These are phyloP conservation scores for Cavenderia fasciculata DNA, from an alignment of 78 protist species.

Conservation along the genomic window DNA sequence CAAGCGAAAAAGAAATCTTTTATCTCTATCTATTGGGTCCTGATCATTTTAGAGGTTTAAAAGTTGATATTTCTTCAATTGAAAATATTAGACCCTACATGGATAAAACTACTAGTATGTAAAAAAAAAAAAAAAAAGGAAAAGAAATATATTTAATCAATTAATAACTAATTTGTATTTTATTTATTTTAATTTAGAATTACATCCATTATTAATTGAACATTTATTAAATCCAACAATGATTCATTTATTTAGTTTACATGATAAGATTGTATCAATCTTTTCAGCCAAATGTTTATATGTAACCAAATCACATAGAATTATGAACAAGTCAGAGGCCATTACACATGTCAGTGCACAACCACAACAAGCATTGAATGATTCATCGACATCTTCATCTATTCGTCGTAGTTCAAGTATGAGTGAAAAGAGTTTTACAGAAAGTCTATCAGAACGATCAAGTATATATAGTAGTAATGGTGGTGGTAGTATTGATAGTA, in stretches of 20 bases:
- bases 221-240: slow-evolving; percentile 39
- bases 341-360: slow-evolving; percentile 57
- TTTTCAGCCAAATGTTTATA: slow-evolving; percentile 55
- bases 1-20: slow-evolving; percentile 58
- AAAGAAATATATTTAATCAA: too few species aligned
- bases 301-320: slow-evolving; percentile 55
- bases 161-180: too few species aligned
- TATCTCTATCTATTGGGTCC: slow-evolving; percentile 71
- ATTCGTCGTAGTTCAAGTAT: too few species aligned
- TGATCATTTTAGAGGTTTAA: slow-evolving; percentile 52
- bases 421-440: too few species aligned
- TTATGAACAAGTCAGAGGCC: slow-evolving; percentile 48
- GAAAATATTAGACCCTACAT: slow-evolving; percentile 40
- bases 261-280: slow-evolving; percentile 58
- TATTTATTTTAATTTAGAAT: too few species aligned
- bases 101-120: slow-evolving; percentile 27
- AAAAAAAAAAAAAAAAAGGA: too few species aligned
- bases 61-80: slow-evolving; percentile 28
- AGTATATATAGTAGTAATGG: too few species aligned
- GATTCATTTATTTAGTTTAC: slow-evolving; percentile 12
- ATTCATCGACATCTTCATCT: too few species aligned
- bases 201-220: slow-evolving; percentile 62
- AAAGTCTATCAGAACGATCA: too few species aligned
- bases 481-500: too few species aligned
- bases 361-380: slow-evolving; percentile 41